phyloP scores from a whole-genome alignment of 768 basidiomycete species.

The Cyathus striatus region DNA sequence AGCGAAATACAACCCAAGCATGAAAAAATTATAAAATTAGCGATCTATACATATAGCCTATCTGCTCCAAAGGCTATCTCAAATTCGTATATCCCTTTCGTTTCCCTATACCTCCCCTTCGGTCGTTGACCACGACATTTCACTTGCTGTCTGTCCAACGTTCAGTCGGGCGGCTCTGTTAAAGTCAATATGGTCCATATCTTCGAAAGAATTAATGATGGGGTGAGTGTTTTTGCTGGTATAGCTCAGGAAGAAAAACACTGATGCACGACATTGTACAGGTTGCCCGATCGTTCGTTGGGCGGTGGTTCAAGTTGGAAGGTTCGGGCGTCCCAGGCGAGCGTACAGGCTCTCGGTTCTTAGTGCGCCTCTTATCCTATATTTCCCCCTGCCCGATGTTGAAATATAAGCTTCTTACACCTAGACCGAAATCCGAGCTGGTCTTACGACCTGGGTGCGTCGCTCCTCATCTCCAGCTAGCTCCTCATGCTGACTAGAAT shows the following conservation, averaged over 20 bases:
- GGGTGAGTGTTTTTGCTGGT: slow-evolving; percentile 11
- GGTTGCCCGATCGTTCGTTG: slow-evolving; percentile 44
- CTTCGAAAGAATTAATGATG: slow-evolving; percentile 18
- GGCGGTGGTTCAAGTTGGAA: slow-evolving; percentile 70
- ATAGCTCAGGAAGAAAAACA: slow-evolving; percentile 1
- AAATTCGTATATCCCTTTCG: neutral
- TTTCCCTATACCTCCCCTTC: neutral
- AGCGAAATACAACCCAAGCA: too few species aligned
- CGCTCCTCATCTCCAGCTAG: neutral
- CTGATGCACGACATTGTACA: slow-evolving; percentile 10
- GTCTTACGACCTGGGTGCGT: slow-evolving; percentile 76
- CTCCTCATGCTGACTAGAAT: slow-evolving; percentile 6
- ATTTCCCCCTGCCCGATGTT: too few species aligned
- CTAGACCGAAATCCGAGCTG: slow-evolving; percentile 78
- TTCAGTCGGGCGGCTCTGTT: neutral
- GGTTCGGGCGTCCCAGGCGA: slow-evolving; percentile 63
- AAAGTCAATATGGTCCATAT: slow-evolving; percentile 15
- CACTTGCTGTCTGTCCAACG: neutral
- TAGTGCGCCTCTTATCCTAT: slow-evolving; percentile 25
- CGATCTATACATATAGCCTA: neutral
- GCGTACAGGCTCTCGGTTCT: slow-evolving; percentile 60
- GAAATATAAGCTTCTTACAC: neutral
- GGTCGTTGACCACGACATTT: neutral
- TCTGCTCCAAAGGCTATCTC: neutral
- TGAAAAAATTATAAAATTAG: too few species aligned